A percentile compares a stretch with the other conserved stretches of the same genome.
These are phyloP conservation scores for Exutisphaerella laricina DNA, from an alignment of 2,329 filamentous ascomycete species.

Conservation along the genomic window DNA sequence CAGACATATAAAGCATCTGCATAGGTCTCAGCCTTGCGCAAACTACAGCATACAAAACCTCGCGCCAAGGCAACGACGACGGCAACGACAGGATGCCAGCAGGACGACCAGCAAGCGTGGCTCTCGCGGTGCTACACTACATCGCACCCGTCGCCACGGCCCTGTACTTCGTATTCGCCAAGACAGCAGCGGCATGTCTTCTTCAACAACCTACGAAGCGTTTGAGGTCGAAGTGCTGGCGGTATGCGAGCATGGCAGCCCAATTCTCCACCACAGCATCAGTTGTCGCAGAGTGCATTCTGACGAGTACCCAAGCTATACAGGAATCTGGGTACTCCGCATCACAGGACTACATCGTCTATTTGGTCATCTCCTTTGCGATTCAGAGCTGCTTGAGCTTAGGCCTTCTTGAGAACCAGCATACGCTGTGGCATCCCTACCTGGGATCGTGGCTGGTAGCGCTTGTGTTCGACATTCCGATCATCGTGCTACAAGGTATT, in stretches of 20 bases:
- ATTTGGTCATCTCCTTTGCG: constrained; percentile 18
- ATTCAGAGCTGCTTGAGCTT: constrained; percentile 22
- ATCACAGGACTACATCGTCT: constrained; percentile 24
- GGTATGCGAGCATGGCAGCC: constrained; percentile 18
- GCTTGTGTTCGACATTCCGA: constrained; percentile 21
- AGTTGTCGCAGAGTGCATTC: constrained; percentile 19
- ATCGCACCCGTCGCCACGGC: constrained; percentile 22
- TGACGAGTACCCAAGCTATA: constrained; percentile 17
- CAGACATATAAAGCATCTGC: too few species aligned
- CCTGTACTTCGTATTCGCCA: constrained; percentile 26
- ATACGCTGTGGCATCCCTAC: constrained; percentile 30
- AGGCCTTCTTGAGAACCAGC: constrained; percentile 22
- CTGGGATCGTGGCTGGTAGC: constrained; percentile 24
- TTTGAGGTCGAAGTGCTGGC: constrained; percentile 10
- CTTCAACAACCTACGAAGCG: constrained; percentile 24
- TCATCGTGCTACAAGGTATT: constrained; percentile 18
- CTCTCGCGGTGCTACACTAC: constrained; percentile 26
- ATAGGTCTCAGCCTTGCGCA: too few species aligned
- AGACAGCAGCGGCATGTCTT: constrained; percentile 25
- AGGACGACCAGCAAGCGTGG: constrained; percentile 7
- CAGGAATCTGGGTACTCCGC: constrained; percentile 11
- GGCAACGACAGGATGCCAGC: constrained; percentile 4
- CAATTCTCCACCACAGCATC: constrained; percentile 18
- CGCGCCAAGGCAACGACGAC: too few species aligned
- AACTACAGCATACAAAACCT: too few species aligned